Base-by-base conservation (phyloP, 805 yeast genomes). In the Ogataea corticis region DNA sequence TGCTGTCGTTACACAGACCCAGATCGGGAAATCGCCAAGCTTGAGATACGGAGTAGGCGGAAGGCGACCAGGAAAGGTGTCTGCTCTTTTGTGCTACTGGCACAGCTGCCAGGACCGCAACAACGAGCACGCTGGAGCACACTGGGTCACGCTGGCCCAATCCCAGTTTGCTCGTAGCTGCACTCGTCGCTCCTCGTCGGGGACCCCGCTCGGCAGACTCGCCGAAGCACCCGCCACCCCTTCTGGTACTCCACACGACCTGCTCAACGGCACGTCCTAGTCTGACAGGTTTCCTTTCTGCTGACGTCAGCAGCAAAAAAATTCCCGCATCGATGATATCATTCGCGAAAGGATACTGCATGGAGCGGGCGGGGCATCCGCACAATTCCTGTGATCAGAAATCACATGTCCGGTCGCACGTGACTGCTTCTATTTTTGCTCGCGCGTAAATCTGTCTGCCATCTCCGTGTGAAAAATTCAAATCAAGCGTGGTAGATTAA, bases 1-100 rank as follows among this genome's bases (percentile, higher is more conserved):
- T 12, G 19, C 18, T 12, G n/a, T n/a, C 18, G 30, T 14, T 19
- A 7, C 19, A 23, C n/a, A 23, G 16, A 15, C 27, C 38, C 38
- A 23, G 38, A 35, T 35, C 29, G 28, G 38, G 38, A 35, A 35
- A 25, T 7, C 30, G 38, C 38, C 38, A 35, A 35, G 38, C 25
- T 6, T 5, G 9, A 6, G 25, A 21, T 21, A 21, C 25, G 25
- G 25, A 21, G 25, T 5, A 9, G 25, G 25, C 25, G 25, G 25
- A 21, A 21, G 25, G 25, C 25, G 25, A 21, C 25, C 25, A 21
- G 7, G 5, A 9, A 9, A 6, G 25, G 25, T 9, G 25, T 21
- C 25, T 9, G 7, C 7, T 21, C 7, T 21, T 21, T 21, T n/a
- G n/a, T n/a, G n/a, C n/a, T n/a, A n/a, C n/a, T n/a, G n/a, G n/a